Percentiles rank a stretch among this genome's conserved stretches.
Evolutionary conservation across 768 basidiomycete species (phyloP).

Genomic region (Lactarius trivialis): DNA sequence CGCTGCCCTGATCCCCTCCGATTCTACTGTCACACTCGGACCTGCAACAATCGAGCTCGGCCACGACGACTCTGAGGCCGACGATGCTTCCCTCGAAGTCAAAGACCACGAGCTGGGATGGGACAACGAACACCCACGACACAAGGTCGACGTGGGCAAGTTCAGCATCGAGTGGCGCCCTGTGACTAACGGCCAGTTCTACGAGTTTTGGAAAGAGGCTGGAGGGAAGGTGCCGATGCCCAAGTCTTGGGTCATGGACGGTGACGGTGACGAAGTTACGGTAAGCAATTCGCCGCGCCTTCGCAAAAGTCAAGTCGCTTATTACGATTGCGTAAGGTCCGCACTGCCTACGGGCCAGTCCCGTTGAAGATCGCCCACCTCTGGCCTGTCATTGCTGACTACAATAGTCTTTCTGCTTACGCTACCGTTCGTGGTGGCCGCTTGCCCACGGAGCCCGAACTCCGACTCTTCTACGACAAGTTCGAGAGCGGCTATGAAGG

Average conservation of each 20-base stretch:
- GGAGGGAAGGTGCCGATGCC: constrained; percentile 49
- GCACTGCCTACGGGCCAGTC: constrained; percentile 84
- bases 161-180: constrained; percentile 84
- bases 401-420: constrained; percentile 70
- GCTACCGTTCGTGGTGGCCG: constrained; percentile 87
- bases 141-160: constrained; percentile 49
- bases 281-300: constrained; percentile 31
- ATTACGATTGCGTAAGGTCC: constrained; percentile 42
- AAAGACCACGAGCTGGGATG: constrained; percentile 75
- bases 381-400: constrained; percentile 84
- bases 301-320: background rate
- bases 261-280: constrained; percentile 41
- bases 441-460: constrained; percentile 85
- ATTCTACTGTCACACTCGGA: constrained; percentile 48
- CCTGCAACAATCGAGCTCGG: constrained; percentile 61
- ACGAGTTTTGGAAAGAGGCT: constrained; percentile 49
- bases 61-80: constrained; percentile 73
- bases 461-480: constrained; percentile 70
- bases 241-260: constrained; percentile 63
- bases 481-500: constrained; percentile 70
- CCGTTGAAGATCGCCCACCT: constrained; percentile 64
- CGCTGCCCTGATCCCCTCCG: constrained; percentile 37
- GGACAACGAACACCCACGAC: constrained; percentile 86
- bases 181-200: constrained; percentile 84
- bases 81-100: constrained; percentile 42